A percentile compares a stretch with the other conserved stretches of the same genome.
These are phyloP conservation scores for Alternaria gansuensis DNA, from an alignment of 2,329 filamentous ascomycete genomes.

Conservation along the genomic window DNA sequence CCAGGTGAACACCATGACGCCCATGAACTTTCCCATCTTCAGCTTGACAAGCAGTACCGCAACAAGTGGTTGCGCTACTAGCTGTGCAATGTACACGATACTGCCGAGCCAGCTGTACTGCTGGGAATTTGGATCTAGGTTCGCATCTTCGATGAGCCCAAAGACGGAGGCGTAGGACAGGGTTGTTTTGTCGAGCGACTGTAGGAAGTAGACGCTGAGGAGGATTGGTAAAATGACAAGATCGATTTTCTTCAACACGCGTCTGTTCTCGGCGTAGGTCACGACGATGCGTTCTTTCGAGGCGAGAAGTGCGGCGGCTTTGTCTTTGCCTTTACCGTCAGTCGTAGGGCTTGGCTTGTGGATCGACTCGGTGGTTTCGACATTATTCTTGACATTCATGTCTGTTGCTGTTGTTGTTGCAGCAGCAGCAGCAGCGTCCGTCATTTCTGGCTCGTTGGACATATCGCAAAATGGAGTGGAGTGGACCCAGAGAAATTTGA, in stretches of 20 bases:
- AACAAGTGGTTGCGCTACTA: constrained; percentile 63
- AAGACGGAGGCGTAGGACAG: constrained; percentile 70
- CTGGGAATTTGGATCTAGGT: constrained; percentile 61
- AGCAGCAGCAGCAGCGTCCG: constrained; percentile 1
- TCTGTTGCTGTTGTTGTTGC: constrained; percentile 13
- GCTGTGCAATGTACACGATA: constrained; percentile 64
- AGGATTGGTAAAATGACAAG: constrained; percentile 63
- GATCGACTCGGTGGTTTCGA: constrained; percentile 41
- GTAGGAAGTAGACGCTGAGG: constrained; percentile 69
- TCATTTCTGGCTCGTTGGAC: constrained; percentile 21
- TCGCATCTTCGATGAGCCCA: constrained; percentile 67
- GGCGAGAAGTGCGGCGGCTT: constrained; percentile 61
- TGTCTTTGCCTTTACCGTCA: constrained; percentile 51
- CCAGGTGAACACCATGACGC: constrained; percentile 62
- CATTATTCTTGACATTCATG: constrained; percentile 31
- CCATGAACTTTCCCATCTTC: constrained; percentile 68
- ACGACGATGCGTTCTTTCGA: constrained; percentile 59
- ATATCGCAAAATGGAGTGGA: constrained; percentile 21
- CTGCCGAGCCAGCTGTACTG: constrained; percentile 64
- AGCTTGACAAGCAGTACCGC: constrained; percentile 67
- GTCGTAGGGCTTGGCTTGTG: constrained; percentile 30
- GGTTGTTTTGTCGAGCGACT: constrained; percentile 70
- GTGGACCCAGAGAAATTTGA: constrained; percentile 1
- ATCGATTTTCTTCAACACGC: constrained; percentile 63
- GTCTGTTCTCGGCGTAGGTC: constrained; percentile 62